Conservation (phyloP, 257 asterid species). For the Catharanthus roseus region DNA sequence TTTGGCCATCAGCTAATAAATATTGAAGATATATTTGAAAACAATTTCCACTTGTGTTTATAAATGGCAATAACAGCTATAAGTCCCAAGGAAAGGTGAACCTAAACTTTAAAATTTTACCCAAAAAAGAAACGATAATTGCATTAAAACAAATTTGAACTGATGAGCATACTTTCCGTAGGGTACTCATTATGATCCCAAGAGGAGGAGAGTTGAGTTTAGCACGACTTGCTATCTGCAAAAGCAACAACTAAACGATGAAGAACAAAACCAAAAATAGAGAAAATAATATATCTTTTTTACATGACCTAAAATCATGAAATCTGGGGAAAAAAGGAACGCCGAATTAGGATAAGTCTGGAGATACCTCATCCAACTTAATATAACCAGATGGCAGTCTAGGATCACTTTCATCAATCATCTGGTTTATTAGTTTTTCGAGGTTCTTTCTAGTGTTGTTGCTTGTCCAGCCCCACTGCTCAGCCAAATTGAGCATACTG, state of each 20-base stretch:
- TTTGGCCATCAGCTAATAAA: not conserved
- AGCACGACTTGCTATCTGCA: conserved; percentile 80
- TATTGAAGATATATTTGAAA: not conserved
- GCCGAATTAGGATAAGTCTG: conserved; percentile 4
- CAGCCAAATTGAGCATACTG: conserved; percentile 62
- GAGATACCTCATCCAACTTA: conserved; percentile 70
- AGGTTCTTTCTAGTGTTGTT: conserved; percentile 53
- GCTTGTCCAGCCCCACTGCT: conserved; percentile 79
- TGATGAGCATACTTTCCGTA: conserved; percentile 47
- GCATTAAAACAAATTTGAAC: not conserved
- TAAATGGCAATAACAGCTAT: too few species aligned
- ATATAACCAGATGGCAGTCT: conserved; percentile 71
- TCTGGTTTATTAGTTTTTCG: conserved; percentile 51
- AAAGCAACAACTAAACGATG: conserved; percentile 8
- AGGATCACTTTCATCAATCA: conserved; percentile 87
- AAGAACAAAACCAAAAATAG: not conserved
- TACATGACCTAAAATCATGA: not conserved
- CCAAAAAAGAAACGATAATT: not conserved
- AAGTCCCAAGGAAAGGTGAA: not conserved
- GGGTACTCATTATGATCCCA: conserved; percentile 34
- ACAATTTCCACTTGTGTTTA: too few species aligned
- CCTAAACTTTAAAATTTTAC: not conserved
- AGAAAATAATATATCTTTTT: not conserved
- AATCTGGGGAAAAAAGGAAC: not conserved
- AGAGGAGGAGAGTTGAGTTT: conserved; percentile 68